Conservation (phyloP, 2,329 filamentous ascomycete species). For the Alternaria tenuissima region DNA sequence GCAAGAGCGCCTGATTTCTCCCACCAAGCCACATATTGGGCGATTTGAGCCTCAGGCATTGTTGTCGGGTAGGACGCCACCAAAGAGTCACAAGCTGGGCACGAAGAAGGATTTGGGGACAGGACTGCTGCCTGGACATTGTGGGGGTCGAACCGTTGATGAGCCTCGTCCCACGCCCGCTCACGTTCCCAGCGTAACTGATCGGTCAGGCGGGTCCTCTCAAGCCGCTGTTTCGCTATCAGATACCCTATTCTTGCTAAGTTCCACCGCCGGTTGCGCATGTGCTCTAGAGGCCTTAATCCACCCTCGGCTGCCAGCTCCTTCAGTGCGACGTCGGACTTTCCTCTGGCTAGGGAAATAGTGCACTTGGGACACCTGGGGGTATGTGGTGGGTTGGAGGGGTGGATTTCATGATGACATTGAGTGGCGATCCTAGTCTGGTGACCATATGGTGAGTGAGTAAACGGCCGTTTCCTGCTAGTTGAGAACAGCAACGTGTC, state of each 20-base stretch:
- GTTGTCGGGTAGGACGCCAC: conserved; percentile 14
- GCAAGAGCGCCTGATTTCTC: conserved; percentile 26
- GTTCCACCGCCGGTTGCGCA: conserved; percentile 31
- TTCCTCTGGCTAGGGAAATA: conserved; percentile 20
- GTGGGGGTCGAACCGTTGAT: conserved; percentile 12
- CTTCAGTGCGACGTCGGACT: conserved; percentile 21
- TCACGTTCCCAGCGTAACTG: conserved; percentile 35
- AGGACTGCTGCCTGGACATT: conserved; percentile 17
- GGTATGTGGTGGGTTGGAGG: conserved; percentile 26
- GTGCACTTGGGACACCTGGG: conserved; percentile 31
- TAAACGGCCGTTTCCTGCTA: conserved; percentile 5
- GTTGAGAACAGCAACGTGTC: conserved; percentile 1
- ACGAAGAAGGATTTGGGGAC: conserved; percentile 11
- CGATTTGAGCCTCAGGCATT: conserved; percentile 10
- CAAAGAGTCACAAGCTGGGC: conserved; percentile 23
- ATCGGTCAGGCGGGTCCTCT: conserved; percentile 19
- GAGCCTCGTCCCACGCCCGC: conserved; percentile 31
- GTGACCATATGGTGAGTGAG: conserved; percentile 19
- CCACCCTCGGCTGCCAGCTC: conserved; percentile 27
- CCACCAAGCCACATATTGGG: conserved; percentile 33
- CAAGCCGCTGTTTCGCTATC: conserved; percentile 21
- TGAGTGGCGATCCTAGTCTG: conserved; percentile 22
- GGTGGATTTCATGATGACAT: conserved; percentile 37
- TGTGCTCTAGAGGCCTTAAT: conserved; percentile 10
- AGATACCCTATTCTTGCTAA: conserved; percentile 28